Evolutionary conservation across 2,329 filamentous ascomycete species (phyloP), one percentile per base, ranked within the genome.

Genomic region (Clonostachys sp.): DNA sequence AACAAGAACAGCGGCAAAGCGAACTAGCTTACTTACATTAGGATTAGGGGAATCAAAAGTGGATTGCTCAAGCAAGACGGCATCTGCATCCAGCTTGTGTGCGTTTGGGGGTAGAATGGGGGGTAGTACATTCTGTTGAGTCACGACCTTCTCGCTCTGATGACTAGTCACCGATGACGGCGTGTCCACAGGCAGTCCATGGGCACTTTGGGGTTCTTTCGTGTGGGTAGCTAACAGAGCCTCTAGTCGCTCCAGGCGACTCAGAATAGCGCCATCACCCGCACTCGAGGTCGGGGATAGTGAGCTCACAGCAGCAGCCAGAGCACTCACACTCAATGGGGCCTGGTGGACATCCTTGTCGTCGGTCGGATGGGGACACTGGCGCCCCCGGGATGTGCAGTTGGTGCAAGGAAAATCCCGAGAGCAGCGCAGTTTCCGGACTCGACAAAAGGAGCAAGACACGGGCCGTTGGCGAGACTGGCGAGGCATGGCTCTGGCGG

Each of bases 401-500:
- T 57, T 62, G 12, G 57, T 55, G 48, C 59, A 62, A 14, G 59
- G 60, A 1, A 56, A 43, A 4, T 55, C 49, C 46, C 59, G 45
- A 43, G 50, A 54, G 42, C 60, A 62, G 12, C 59, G 53, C 12
- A 62, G 56, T 42, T 62, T 62, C 13, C 59, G 56, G 2, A 48
- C 38, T 16, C 58, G 40, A 46, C 58, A 62, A 39, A 60, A 57
- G 33, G 51, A 42, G 47, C 59, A 62, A 8, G 57, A 59, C n/a
- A 6, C 48, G 24, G 24, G 24, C 24, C 24, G 24, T 10, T 30
- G 24, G 24, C 24, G 24, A 30, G 24, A 30, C 24, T 10, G 36
- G 36, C 17, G 36, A 39, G 36, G 14, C 36, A 18, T 18, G 14
- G 12, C 17, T 39, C 36, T 39, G 36, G 14, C 17, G 36, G 36